Percentiles rank a stretch among this genome's conserved stretches.
phyloP scores from a whole-genome alignment of 768 basidiomycete genomes.

The Scleroderma citrinum region DNA sequence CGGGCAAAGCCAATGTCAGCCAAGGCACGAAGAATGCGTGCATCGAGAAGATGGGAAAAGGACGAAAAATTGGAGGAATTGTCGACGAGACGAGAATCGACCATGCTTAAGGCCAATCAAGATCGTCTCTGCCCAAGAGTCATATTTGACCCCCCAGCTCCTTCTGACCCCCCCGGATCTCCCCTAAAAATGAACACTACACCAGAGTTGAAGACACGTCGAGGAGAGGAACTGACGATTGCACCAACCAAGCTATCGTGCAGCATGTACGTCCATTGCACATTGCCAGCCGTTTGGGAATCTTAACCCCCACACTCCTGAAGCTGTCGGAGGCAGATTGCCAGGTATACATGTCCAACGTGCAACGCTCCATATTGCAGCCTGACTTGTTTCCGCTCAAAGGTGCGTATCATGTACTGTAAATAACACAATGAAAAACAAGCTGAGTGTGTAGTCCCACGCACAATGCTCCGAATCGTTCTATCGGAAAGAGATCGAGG shows the following conservation, averaged over 20 bases:
- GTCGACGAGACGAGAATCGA: slow-evolving; percentile 27
- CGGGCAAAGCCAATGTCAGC: slow-evolving; percentile 86
- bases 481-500: slow-evolving; percentile 69
- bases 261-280: slow-evolving; percentile 35
- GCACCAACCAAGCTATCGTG: slow-evolving; percentile 25
- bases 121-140: no score
- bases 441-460: slow-evolving; percentile 40
- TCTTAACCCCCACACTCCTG: slow-evolving; percentile 3
- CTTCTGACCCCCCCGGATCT: no score
- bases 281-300: not conserved
- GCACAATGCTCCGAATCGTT: slow-evolving; percentile 76
- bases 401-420: slow-evolving; percentile 36
- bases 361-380: slow-evolving; percentile 84
- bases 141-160: not conserved
- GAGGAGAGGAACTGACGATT: slow-evolving; percentile 6
- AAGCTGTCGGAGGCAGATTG: slow-evolving; percentile 71
- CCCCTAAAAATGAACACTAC: slow-evolving; percentile 8
- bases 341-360: slow-evolving; percentile 75
- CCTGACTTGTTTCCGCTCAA: slow-evolving; percentile 69
- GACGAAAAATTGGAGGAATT: slow-evolving; percentile 45
- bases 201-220: slow-evolving; percentile 12
- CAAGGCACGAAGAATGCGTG: slow-evolving; percentile 79
- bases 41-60: slow-evolving; percentile 77
- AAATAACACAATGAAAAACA: not conserved
- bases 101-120: not conserved